Conservation (phyloP, 768 basidiomycete species). For the Terana coerulea region DNA sequence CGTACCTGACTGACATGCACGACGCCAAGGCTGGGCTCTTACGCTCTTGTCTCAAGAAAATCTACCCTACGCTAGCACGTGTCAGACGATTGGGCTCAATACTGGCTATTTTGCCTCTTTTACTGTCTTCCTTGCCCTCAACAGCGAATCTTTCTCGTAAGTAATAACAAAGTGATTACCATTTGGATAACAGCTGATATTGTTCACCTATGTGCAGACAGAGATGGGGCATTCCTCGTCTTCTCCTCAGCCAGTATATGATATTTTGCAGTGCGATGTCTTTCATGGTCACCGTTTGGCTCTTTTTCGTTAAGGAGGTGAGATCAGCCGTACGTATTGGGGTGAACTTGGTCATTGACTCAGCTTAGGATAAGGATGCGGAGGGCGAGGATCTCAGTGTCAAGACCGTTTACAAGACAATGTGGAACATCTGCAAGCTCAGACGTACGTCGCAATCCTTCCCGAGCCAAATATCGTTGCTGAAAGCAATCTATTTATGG, state of each 20-base stretch:
- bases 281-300: conserved; percentile 82
- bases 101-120: conserved; percentile 95
- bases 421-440: conserved; percentile 91
- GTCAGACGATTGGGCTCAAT: conserved; percentile 96
- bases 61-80: conserved; percentile 94
- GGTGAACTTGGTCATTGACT: neutral
- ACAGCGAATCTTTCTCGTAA: conserved; percentile 87
- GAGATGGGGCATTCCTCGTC: conserved; percentile 73
- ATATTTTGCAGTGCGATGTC: conserved; percentile 84
- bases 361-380: conserved; percentile 65
- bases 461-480: neutral
- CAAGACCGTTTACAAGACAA: conserved; percentile 84
- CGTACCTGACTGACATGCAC: conserved; percentile 25
- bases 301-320: conserved; percentile 90
- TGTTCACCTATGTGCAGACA: conserved; percentile 35
- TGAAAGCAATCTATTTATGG: neutral
- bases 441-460: conserved; percentile 80
- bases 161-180: conserved; percentile 19
- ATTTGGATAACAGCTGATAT: neutral
- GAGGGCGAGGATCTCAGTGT: conserved; percentile 86
- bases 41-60: conserved; percentile 90
- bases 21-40: conserved; percentile 62
- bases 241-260: conserved; percentile 76
- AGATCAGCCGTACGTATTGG: conserved; percentile 16
- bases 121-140: conserved; percentile 96